These are phyloP conservation scores for Myrica gale DNA, from an alignment of 306 rosid species.

Conservation along the genomic window DNA sequence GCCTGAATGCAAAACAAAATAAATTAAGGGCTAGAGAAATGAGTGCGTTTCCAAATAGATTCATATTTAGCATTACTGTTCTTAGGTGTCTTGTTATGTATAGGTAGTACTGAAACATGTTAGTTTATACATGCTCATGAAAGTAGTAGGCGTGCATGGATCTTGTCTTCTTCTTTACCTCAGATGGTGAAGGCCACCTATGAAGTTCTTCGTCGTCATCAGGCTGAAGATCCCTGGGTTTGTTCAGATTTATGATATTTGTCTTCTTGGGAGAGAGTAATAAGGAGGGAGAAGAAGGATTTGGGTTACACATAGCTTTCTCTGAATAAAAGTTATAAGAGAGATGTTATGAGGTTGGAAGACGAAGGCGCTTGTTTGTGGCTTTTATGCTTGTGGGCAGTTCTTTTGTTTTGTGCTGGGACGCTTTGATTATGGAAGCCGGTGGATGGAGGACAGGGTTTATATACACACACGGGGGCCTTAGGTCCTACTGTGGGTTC, in stretches of 20 bases:
- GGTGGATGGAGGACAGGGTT: conserved; percentile 42
- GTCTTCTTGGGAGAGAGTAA: conserved; percentile 43
- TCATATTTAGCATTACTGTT: conserved; percentile 9
- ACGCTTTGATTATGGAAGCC: conserved; percentile 35
- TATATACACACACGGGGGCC: conserved; percentile 49
- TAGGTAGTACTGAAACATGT: conserved; percentile 8
- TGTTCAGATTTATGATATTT: conserved; percentile 47
- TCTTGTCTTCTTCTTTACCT: conserved; percentile 46
- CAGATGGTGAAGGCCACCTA: conserved; percentile 75
- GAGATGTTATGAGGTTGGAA: conserved; percentile 12
- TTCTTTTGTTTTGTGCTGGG: conserved; percentile 24
- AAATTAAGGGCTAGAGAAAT: neutral
- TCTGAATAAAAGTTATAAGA: conserved; percentile 16
- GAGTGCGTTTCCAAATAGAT: conserved; percentile 4
- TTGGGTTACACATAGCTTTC: conserved; percentile 55
- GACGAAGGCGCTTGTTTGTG: conserved; percentile 12
- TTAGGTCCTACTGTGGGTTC: conserved; percentile 32
- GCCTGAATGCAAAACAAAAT: conserved; percentile 46
- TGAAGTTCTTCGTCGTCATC: conserved; percentile 49
- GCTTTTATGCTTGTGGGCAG: conserved; percentile 19
- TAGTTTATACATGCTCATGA: conserved; percentile 22
- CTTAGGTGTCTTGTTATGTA: conserved; percentile 17
- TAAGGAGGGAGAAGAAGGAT: conserved; percentile 61
- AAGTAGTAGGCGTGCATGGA: conserved; percentile 13
- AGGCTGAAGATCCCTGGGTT: conserved; percentile 26